A percentile compares a stretch with the other conserved stretches of the same genome.
Conservation (phyloP, 2,329 filamentous ascomycete species). For the Trichoderma brevicompactum region DNA sequence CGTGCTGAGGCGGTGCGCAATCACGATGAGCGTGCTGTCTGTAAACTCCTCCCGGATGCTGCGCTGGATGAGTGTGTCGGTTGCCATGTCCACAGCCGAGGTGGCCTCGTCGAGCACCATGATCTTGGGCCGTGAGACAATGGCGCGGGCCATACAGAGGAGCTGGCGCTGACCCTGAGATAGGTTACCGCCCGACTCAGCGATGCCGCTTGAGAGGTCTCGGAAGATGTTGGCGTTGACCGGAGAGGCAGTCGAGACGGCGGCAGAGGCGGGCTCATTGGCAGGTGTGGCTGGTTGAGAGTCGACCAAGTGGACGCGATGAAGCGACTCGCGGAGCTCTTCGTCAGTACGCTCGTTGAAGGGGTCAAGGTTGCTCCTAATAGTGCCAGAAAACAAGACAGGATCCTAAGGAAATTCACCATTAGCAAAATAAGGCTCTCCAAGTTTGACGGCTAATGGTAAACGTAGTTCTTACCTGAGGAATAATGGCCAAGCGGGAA, state of each 20-base stretch:
- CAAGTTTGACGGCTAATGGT: background rate
- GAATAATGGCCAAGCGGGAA: conserved; percentile 78
- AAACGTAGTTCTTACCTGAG: conserved; percentile 51
- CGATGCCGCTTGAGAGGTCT: conserved; percentile 65
- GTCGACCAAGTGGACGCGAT: conserved; percentile 69
- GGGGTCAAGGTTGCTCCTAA: conserved; percentile 77
- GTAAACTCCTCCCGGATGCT: conserved; percentile 74
- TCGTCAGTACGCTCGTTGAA: conserved; percentile 71
- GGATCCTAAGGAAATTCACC: conserved; percentile 61
- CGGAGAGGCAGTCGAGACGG: conserved; percentile 39
- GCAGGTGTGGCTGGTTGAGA: conserved; percentile 47
- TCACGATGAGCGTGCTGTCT: conserved; percentile 70
- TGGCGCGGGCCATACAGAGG: conserved; percentile 73
- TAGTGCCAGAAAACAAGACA: conserved; percentile 78
- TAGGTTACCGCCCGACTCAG: conserved; percentile 74
- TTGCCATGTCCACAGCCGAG: conserved; percentile 76
- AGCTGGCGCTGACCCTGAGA: conserved; percentile 79
- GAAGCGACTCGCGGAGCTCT: conserved; percentile 70
- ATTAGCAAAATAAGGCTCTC: background rate
- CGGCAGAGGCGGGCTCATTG: conserved; percentile 46
- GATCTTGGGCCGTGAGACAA: conserved; percentile 72
- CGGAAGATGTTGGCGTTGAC: conserved; percentile 69
- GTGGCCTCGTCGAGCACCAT: conserved; percentile 84
- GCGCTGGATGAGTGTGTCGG: conserved; percentile 73
- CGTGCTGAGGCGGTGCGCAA: conserved; percentile 75